Conservation (phyloP, 768 basidiomycete species). For the Clitopilus hobsonii region DNA sequence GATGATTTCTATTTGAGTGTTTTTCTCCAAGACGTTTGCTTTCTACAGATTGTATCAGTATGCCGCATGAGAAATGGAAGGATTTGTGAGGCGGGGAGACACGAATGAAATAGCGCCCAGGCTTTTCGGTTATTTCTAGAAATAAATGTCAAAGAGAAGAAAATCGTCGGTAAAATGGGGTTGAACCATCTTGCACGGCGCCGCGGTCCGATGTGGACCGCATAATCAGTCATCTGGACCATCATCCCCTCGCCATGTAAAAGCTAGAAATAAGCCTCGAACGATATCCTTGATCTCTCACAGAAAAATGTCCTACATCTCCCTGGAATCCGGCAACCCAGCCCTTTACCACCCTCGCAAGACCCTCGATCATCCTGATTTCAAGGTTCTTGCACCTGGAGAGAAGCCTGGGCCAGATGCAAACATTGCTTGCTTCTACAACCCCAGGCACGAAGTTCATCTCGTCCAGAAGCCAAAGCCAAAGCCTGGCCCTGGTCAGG, state of each 20-base stretch:
- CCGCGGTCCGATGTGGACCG: not conserved
- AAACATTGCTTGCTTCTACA: conserved; percentile 64
- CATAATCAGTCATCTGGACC: not conserved
- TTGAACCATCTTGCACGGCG: not conserved
- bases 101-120: not conserved
- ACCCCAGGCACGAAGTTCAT: conserved; percentile 58
- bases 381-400: conserved; percentile 44
- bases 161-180: not conserved
- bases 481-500: conserved; percentile 60
- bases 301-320: conserved; percentile 20
- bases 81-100: not conserved
- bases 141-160: not conserved
- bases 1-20: not conserved
- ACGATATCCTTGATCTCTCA: not conserved
- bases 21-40: not conserved
- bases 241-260: not conserved
- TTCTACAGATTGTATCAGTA: not conserved
- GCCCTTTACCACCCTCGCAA: conserved; percentile 52
- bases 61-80: not conserved
- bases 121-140: no score
- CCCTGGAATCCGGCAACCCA: conserved; percentile 28
- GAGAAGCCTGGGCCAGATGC: conserved; percentile 43
- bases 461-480: conserved; percentile 61
- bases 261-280: not conserved
- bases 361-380: conserved; percentile 50